Evolutionary conservation across 495 filamentous ascomycete species (phyloP), one percentile per base, ranked within the genome.

Genomic region (Penicillium roqueforti): DNA sequence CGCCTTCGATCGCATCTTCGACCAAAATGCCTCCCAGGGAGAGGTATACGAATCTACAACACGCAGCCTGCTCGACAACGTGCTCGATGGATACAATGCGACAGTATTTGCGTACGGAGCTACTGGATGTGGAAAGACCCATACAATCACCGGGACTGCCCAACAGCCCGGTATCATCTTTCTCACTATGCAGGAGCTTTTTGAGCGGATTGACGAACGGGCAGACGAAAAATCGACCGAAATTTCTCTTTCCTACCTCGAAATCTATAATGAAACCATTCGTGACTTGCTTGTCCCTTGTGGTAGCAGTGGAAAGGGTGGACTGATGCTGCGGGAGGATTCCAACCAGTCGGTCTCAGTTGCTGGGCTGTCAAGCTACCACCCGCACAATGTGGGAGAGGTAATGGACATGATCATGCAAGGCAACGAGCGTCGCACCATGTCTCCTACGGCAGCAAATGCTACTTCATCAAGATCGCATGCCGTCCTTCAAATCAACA

Each of bases 241-340:
- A 62, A 70, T 99, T 31, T 90, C 91, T 0, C 84, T 99, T 10
- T 97, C 92, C 0, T 99, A 97, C 68, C 81, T 99, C 14, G 93
- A 99, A 66, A 99, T 99, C 42, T 99, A 99, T 76, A 99, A 99
- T 65, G 93, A 99, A 70, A 97, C 92, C 0, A 99, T 99, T 55
- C 87, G 93, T 37, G 93, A 99, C 69, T 73, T 99, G 59, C 80
- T 99, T 10, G 86, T 95, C 18, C 87, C 89, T 4, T 88, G 89
- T 23, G 89, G 87, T 29, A 87, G 85, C 68, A 97, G 86, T 28
- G 87, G 86, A 62, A 97, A 96, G 69, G 80, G 83, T 55, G 88
- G 89, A 14, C 70, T 99, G 59, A 95, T 95, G 85, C 81, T 99
- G 16, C 88, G 93, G 29, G 93, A 99, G 73, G 93, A 99, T 71